phyloP scores from a whole-genome alignment of 306 rosid genomes.

The Trifolium subterraneum region DNA sequence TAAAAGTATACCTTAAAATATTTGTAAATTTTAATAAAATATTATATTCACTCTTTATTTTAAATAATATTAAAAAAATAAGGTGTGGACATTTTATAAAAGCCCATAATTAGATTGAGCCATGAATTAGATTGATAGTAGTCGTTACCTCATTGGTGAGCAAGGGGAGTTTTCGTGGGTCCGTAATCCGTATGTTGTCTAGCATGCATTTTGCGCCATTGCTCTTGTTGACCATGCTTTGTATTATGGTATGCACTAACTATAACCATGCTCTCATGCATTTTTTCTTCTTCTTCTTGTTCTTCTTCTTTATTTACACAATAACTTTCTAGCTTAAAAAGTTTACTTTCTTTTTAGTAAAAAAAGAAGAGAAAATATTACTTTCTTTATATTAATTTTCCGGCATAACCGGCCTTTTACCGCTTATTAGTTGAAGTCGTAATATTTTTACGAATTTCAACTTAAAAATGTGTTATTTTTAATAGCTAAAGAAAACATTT shows the following conservation, averaged over 20 bases:
- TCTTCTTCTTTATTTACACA: conserved; percentile 12
- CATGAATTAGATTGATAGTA: conserved; percentile 30
- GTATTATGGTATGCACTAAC: conserved; percentile 54
- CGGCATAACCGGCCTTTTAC: too few species aligned
- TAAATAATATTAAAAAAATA: too few species aligned
- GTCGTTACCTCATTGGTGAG: conserved; percentile 38
- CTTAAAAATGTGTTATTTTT: background rate
- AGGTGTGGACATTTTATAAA: too few species aligned
- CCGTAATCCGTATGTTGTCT: conserved; percentile 66
- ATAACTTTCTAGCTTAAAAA: conserved; percentile 31
- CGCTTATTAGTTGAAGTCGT: too few species aligned
- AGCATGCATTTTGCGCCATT: conserved; percentile 79
- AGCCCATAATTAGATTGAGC: too few species aligned
- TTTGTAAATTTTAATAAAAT: too few species aligned
- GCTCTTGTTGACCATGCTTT: conserved; percentile 77
- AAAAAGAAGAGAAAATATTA: too few species aligned
- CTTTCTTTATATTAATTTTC: too few species aligned
- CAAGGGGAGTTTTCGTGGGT: conserved; percentile 68
- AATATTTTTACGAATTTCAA: background rate
- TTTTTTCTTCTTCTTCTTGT: background rate
- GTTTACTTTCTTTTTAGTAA: conserved; percentile 14
- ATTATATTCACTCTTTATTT: too few species aligned
- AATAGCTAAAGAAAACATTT: too few species aligned
- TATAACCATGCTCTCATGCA: conserved; percentile 36
- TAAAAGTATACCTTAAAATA: too few species aligned